Evolutionary conservation across 2,329 filamentous ascomycete species (phyloP), one percentile per base, ranked within the genome.

Genomic region (Penicillium brasilianum): DNA sequence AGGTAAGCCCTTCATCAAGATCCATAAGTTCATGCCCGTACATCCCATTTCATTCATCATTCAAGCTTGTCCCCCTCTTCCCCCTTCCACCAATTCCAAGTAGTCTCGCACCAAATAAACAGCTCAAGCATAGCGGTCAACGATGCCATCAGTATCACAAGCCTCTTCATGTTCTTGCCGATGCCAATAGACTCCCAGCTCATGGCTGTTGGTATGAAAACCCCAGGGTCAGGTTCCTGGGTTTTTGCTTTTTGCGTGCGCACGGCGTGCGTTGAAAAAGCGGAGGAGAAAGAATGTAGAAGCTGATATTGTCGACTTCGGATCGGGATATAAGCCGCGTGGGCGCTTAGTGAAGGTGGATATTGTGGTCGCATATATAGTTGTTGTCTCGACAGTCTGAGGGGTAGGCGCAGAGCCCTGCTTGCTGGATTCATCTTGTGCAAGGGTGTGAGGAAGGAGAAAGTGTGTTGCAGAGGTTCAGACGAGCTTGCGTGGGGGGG

Each of bases 81-180:
- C 0, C 43, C 55, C 14, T 58, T 60, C 58, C 58, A 63, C 61
- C 61, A 63, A 3, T 55, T 39, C 61, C 61, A 63, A n/a, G 51
- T 43, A n/a, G 50, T 44, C 41, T 59, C 55, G 9, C 61, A 52
- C 50, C 53, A 63, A 14, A 54, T 51, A 14, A 63, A 53, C n/a
- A 54, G 34, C 34, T 63, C 58, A 5, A 61, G 32, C 2, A 39
- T 13, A 8, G 54, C 61, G 14, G 55, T 54, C 11, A 56, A 39
- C 1, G 22, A 22, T 4, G 60, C 13, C 14, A 63, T 36, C 13
- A 53, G 32, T 16, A 63, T 34, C 5, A 63, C 20, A 1, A 63
- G 34, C 9, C 41, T 39, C 51, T 61, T 54, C 22, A 39, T 39
- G 16, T 61, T 63, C 18, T 56, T 55, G 49, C 61, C 43, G n/a